Conservation (phyloP, 306 rosid genomes). For the Carpinus viminea region DNA sequence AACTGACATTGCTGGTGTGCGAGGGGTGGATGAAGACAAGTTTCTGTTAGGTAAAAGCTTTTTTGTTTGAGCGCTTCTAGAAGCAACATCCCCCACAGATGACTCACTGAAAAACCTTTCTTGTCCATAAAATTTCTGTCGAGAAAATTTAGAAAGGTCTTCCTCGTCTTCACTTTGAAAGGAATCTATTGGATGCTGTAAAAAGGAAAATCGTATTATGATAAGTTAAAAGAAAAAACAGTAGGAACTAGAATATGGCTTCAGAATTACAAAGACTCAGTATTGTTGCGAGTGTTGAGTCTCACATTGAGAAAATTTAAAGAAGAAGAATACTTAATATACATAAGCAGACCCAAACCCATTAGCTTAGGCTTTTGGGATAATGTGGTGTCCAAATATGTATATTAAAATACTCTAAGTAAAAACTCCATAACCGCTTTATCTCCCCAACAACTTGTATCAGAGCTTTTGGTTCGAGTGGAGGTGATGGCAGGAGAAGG, state of each 20-base stretch:
- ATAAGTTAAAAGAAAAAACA: constrained; percentile 25
- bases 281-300: too few species aligned
- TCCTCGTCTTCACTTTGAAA: constrained; percentile 74
- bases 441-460: too few species aligned
- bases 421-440: too few species aligned
- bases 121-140: constrained; percentile 53
- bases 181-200: constrained; percentile 73
- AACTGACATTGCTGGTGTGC: constrained; percentile 45
- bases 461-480: too few species aligned
- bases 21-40: constrained; percentile 56
- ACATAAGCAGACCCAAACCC: too few species aligned
- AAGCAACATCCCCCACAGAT: constrained; percentile 45
- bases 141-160: constrained; percentile 63
- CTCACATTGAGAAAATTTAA: too few species aligned
- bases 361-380: too few species aligned
- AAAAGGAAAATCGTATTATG: constrained; percentile 26
- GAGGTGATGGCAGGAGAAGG: too few species aligned
- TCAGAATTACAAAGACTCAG: neutral
- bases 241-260: constrained; percentile 21
- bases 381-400: too few species aligned
- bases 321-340: too few species aligned
- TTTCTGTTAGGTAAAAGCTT: constrained; percentile 55
- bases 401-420: too few species aligned
- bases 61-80: constrained; percentile 56
- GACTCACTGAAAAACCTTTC: constrained; percentile 42